Base-by-base conservation (phyloP, 106 monocot genomes). In the Hemerocallis citrina region DNA sequence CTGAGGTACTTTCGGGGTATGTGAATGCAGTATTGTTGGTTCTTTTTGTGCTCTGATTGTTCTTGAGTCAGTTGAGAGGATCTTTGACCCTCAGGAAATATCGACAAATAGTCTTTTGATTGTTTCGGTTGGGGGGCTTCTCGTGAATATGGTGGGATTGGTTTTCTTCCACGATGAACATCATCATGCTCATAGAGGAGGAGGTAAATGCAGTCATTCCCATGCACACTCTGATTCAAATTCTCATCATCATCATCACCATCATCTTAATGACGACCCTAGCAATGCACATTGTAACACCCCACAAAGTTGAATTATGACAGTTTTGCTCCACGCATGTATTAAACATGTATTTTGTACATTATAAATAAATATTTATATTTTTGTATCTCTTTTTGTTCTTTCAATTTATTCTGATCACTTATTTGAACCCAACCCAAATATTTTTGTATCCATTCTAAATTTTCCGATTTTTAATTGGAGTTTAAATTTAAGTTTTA, bases 161-260 rank as follows among this genome's bases (percentile, higher is more conserved):
- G 45, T 92, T 33, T 98, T 98, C 69, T 98, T 98, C 59, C 98
- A 98, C 57, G 98, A 98, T 68, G 98, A 98, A 73, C 98, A 98
- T 80, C 98, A 98, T 72, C 98, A 85, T 80, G 92, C 82, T 12
- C 98, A 98, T 79, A 87, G 91, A 27, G 94, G 81, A 2, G 56
- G 65, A 59, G 69, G 82, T 42, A 29, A 72, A 0, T 89, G 91
- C 57, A 82, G 84, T 57, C 91, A 91, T 57, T 77, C 96, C 2
- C 91, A 96, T 67, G 68, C 74, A 3, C 81, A 93, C 44, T 59
- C 72, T 4, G 56, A 70, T 56, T 39, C 60, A 5, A 40, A 68
- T 34, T 31, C 46, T 17, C 54, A 77, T 49, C 41, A 44, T 32
- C 56, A 73, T 27, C 31, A 65, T 5, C 55, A 46, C 11, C 71